These are phyloP conservation scores for Ampelocalamus luodianensis DNA, from an alignment of 176 grass and related monocot species.

Conservation along the genomic window DNA sequence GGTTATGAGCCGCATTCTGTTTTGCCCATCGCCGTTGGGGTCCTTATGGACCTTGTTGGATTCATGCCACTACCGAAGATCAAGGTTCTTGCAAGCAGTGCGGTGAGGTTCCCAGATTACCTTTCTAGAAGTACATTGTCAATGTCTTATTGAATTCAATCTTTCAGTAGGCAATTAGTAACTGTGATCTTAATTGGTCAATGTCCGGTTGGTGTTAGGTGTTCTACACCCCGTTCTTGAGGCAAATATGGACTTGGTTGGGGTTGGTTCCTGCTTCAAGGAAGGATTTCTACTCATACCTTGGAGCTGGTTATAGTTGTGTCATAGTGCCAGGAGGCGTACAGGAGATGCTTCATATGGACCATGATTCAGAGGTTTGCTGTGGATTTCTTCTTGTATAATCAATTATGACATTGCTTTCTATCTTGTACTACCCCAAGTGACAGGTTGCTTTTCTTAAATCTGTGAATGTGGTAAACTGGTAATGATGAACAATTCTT, in stretches of 20 bases:
- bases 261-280: constrained; percentile 73
- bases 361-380: constrained; percentile 76
- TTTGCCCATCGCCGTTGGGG: constrained; percentile 67
- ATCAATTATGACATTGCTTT: background rate
- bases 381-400: background rate
- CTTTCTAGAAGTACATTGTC: background rate
- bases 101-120: constrained; percentile 57
- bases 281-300: constrained; percentile 75
- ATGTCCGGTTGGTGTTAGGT: constrained; percentile 54
- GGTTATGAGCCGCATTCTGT: constrained; percentile 92
- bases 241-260: constrained; percentile 95
- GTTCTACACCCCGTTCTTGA: constrained; percentile 94
- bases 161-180: background rate
- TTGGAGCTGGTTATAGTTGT: constrained; percentile 76
- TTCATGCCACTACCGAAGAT: constrained; percentile 82
- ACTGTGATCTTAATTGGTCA: constrained; percentile 14
- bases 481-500: constrained; percentile 24
- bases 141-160: background rate
- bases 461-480: background rate
- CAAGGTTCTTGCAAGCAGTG: constrained; percentile 83
- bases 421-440: background rate
- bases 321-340: constrained; percentile 87
- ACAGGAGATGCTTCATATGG: constrained; percentile 95
- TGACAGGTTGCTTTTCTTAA: too few relatives aligned
- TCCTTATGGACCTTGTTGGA: constrained; percentile 58